phyloP scores from a whole-genome alignment of 345 rosid species.

The Melastoma malabathricum region DNA sequence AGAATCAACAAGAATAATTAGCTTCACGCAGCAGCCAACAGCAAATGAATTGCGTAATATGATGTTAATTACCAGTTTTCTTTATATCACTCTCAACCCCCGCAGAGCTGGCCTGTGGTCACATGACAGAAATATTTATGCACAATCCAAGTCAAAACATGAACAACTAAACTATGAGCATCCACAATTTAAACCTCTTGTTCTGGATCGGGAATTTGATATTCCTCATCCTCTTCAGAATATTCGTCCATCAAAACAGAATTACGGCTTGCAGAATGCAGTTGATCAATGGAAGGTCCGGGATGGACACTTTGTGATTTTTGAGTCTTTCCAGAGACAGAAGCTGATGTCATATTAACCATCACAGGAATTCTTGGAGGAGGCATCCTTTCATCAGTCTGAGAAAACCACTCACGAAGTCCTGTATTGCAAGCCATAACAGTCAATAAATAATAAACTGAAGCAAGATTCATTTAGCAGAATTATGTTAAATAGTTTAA shows the following conservation, averaged over 20 bases:
- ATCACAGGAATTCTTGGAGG: constrained; percentile 91
- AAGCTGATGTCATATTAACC: constrained; percentile 89
- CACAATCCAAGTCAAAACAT: constrained; percentile 4
- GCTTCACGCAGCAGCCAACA: not conserved
- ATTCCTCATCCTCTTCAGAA: constrained; percentile 94
- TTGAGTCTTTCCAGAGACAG: constrained; percentile 34
- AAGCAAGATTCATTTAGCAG: not conserved
- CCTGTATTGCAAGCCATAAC: constrained; percentile 26
- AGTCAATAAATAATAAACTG: not conserved
- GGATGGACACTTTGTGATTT: constrained; percentile 37
- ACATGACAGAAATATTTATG: constrained; percentile 1
- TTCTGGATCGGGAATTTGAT: constrained; percentile 74
- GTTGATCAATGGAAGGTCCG: constrained; percentile 51
- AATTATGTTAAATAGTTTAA: not conserved
- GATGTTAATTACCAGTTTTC: constrained; percentile 42
- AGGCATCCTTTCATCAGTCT: constrained; percentile 87
- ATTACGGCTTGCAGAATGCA: constrained; percentile 46
- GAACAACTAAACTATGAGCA: not conserved
- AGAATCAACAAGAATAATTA: constrained; percentile 4
- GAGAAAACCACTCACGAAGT: constrained; percentile 92
- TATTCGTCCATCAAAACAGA: constrained; percentile 74
- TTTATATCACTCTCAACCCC: constrained; percentile 38
- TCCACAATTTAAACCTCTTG: constrained; percentile 44
- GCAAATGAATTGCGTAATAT: constrained; percentile 5
- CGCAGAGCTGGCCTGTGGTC: constrained; percentile 35